phyloP scores from a whole-genome alignment of 2,329 filamentous ascomycete genomes.

The Seiridium cupressi region DNA sequence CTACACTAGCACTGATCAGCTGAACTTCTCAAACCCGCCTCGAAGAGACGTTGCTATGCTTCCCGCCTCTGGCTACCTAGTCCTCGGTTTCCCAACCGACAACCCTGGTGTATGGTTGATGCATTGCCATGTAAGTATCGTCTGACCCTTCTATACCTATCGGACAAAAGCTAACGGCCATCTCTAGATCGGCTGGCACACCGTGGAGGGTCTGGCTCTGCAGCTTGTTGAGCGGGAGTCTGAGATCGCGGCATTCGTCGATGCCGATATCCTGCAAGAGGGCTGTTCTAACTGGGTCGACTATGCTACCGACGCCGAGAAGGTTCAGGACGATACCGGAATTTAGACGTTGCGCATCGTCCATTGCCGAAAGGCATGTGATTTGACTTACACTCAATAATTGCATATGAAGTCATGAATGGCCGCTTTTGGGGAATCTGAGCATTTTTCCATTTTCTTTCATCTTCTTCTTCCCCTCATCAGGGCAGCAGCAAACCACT shows the following conservation, averaged over 20 bases:
- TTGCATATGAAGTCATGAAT: not conserved
- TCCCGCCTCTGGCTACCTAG: constrained; percentile 42
- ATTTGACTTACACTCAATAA: not conserved
- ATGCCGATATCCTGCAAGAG: constrained; percentile 21
- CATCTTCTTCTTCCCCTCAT: not conserved
- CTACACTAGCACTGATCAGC: constrained; percentile 21
- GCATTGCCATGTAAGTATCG: constrained; percentile 23
- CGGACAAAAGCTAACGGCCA: not conserved
- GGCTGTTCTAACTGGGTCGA: constrained; percentile 26
- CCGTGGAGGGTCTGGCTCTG: constrained; percentile 46
- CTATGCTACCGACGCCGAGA: constrained; percentile 19
- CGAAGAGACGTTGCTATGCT: constrained; percentile 48
- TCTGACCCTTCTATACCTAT: not conserved
- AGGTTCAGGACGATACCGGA: constrained; percentile 32
- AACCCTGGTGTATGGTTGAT: constrained; percentile 51
- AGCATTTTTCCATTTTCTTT: not conserved
- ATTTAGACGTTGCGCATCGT: constrained; percentile 20
- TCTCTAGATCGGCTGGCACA: constrained; percentile 48
- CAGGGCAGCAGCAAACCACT: not conserved
- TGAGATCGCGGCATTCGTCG: constrained; percentile 23
- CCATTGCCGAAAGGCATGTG: not conserved
- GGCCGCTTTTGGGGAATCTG: not conserved
- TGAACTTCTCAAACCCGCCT: constrained; percentile 42
- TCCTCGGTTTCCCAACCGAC: constrained; percentile 48
- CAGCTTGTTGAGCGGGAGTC: constrained; percentile 44